Evolutionary conservation across 345 rosid genomes (phyloP).

Genomic region (Cardiospermum halicacabum): DNA sequence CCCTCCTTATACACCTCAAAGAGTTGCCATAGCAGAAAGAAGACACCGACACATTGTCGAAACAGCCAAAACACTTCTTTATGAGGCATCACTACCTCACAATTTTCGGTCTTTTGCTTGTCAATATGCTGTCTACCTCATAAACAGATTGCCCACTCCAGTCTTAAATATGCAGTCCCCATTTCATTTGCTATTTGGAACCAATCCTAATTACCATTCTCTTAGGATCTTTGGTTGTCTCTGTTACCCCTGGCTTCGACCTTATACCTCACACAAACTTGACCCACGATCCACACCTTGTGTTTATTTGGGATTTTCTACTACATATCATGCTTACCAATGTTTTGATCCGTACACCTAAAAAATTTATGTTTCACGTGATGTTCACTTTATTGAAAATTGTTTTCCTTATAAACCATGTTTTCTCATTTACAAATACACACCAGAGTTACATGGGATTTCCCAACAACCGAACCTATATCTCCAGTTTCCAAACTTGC

Average conservation of each 20-base stretch:
- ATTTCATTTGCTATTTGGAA: not conserved
- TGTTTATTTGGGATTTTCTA: not conserved
- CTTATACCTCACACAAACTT: not conserved
- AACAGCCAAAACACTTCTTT: not conserved
- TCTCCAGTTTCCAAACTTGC: no score
- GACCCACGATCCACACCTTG: not conserved
- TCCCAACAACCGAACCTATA: no score
- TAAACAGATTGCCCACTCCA: not conserved
- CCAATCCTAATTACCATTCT: not conserved
- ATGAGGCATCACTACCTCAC: not conserved
- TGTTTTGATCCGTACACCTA: not conserved
- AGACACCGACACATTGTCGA: not conserved
- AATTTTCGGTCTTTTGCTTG: not conserved
- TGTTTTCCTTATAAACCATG: no score
- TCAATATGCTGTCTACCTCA: not conserved
- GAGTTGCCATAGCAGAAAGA: not conserved
- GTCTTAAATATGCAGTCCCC: not conserved
- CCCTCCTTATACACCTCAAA: not conserved
- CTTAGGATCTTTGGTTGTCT: not conserved
- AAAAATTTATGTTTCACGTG: not conserved
- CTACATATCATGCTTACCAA: not conserved
- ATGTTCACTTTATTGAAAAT: not conserved
- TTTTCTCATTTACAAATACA: no score
- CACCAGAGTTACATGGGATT: no score
- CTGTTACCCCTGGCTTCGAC: not conserved